phyloP scores from a whole-genome alignment of 306 rosid species.

The Sesbania bispinosa region DNA sequence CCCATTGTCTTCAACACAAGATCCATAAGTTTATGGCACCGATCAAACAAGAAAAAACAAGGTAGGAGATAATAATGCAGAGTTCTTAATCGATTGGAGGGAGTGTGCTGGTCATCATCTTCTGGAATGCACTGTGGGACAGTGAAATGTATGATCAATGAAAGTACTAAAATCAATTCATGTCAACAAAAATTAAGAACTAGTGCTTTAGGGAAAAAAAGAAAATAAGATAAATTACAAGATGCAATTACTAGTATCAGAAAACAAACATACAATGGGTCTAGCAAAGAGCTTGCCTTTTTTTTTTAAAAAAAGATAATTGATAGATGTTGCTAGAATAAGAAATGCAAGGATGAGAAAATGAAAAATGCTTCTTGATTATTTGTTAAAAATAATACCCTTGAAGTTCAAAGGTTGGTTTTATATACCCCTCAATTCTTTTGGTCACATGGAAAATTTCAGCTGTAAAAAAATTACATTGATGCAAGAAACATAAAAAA shows the following conservation, averaged over 20 bases:
- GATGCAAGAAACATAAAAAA: background rate
- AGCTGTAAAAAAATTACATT: background rate
- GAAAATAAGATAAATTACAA: background rate
- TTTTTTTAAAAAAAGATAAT: background rate
- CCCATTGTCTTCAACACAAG: constrained; percentile 56
- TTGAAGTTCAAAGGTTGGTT: background rate
- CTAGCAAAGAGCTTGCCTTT: background rate
- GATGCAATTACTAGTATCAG: background rate
- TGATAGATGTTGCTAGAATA: background rate
- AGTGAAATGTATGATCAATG: constrained; percentile 12
- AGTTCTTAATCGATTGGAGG: constrained; percentile 27
- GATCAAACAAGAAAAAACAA: constrained; percentile 68
- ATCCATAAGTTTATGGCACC: constrained; percentile 53
- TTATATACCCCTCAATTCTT: background rate
- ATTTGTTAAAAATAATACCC: background rate
- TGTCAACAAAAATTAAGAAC: background rate
- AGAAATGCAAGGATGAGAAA: background rate
- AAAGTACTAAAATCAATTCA: background rate
- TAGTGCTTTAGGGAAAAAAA: background rate
- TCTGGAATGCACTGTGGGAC: constrained; percentile 49
- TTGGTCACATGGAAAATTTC: too few species aligned
- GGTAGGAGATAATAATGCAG: constrained; percentile 51
- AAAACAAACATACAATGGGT: background rate
- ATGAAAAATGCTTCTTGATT: background rate
- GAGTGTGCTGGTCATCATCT: constrained; percentile 23